Conservation (phyloP, 768 basidiomycete genomes). For the Cystobasidium onofrii region DNA sequence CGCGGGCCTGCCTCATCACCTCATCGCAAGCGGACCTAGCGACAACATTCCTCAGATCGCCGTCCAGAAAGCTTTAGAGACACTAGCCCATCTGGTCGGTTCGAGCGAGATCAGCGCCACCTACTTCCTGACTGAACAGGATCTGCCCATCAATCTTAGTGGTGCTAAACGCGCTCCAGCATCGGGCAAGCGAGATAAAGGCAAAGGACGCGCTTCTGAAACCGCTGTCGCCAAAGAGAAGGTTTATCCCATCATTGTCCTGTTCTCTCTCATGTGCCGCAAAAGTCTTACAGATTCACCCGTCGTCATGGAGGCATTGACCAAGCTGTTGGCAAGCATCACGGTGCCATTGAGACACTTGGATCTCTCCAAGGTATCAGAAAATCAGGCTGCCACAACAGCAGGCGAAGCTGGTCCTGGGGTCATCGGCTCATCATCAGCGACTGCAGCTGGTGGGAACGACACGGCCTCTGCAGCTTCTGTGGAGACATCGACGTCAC, state of each 20-base stretch:
- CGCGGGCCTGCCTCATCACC: slow-evolving; percentile 47
- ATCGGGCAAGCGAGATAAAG: slow-evolving; percentile 68
- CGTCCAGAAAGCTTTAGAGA: slow-evolving; percentile 88
- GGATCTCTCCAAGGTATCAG: slow-evolving; percentile 18
- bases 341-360: slow-evolving; percentile 70
- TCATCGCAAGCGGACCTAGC: slow-evolving; percentile 45
- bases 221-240: slow-evolving; percentile 52
- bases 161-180: slow-evolving; percentile 53
- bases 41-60: slow-evolving; percentile 87
- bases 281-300: slow-evolving; percentile 76
- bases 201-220: slow-evolving; percentile 69
- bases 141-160: slow-evolving; percentile 64
- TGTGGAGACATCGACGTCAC: slow-evolving; percentile 48
- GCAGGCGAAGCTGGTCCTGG: neutral
- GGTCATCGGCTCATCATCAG: neutral
- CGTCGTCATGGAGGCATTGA: slow-evolving; percentile 85
- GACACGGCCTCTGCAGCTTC: slow-evolving; percentile 43
- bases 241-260: slow-evolving; percentile 81
- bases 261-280: slow-evolving; percentile 79
- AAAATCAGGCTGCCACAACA: neutral
- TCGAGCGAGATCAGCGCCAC: slow-evolving; percentile 73
- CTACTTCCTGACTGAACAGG: slow-evolving; percentile 95
- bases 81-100: slow-evolving; percentile 74
- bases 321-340: slow-evolving; percentile 74
- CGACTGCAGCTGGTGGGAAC: neutral